Evolutionary conservation across 2,329 filamentous ascomycete genomes (phyloP).

Genomic region (Pyricularia grisea): DNA sequence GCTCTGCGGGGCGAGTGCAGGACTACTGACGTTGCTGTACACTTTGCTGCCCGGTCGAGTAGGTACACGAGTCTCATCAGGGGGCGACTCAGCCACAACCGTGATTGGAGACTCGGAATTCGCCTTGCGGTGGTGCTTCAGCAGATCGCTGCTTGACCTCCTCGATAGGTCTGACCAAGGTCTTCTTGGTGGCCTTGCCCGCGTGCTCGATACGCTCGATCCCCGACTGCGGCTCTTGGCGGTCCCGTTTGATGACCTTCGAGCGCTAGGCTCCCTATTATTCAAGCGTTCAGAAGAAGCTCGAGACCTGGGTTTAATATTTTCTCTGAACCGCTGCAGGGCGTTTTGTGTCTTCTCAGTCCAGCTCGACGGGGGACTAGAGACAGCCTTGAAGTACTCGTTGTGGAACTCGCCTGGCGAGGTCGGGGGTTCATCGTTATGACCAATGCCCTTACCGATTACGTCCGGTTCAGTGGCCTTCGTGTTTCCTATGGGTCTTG

Average conservation of each 20-base stretch:
- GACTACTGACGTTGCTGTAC: not conserved
- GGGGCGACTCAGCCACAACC: slow-evolving; percentile 1
- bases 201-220: not conserved
- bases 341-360: slow-evolving; percentile 10
- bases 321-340: not conserved
- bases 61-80: not conserved
- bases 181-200: not conserved
- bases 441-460: not conserved
- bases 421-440: not conserved
- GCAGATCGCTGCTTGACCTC: not conserved
- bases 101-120: not conserved
- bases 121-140: not conserved
- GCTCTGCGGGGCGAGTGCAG: not conserved
- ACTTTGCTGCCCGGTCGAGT: not conserved
- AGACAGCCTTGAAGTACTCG: slow-evolving; percentile 1
- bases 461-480: not conserved
- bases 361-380: slow-evolving; percentile 19
- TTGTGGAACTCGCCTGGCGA: slow-evolving; percentile 18
- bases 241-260: not conserved
- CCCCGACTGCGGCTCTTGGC: not conserved
- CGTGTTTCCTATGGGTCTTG: not conserved
- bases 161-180: not conserved
- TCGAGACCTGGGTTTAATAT: not conserved
- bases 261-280: not conserved
- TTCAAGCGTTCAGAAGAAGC: not conserved